Evolutionary conservation across 805 yeast genomes (phyloP).

Genomic region (Wickerhamiella nectarea): DNA sequence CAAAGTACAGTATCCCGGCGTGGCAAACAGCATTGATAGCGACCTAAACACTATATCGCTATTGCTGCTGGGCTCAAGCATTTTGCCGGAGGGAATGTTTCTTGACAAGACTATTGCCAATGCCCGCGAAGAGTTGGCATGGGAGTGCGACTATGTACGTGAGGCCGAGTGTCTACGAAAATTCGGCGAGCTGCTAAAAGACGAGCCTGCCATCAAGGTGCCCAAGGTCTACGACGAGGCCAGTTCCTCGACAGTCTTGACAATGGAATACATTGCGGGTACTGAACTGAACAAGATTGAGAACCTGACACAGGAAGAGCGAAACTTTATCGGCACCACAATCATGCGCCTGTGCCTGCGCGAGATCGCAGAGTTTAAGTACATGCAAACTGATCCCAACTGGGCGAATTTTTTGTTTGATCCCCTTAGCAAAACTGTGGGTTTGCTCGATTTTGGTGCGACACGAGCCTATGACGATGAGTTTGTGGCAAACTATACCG

Average conservation of each 20-base stretch:
- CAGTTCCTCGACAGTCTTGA: slow-evolving; percentile 70
- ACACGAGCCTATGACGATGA: slow-evolving; percentile 61
- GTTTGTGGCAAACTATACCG: slow-evolving; percentile 57
- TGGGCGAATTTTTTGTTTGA: slow-evolving; percentile 96
- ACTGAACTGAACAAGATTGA: slow-evolving; percentile 62
- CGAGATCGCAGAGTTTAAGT: slow-evolving; percentile 72
- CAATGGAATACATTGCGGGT: slow-evolving; percentile 84
- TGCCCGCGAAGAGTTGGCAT: slow-evolving; percentile 82
- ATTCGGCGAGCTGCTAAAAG: slow-evolving; percentile 47
- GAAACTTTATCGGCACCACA: slow-evolving; percentile 68
- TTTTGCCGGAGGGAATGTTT: slow-evolving; percentile 83
- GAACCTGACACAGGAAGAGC: slow-evolving; percentile 53
- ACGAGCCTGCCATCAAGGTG: slow-evolving; percentile 54
- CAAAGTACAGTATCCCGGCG: slow-evolving; percentile 96
- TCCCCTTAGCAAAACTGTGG: slow-evolving; percentile 53
- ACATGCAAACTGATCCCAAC: slow-evolving; percentile 98
- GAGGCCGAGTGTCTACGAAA: slow-evolving; percentile 68
- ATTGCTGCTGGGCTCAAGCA: slow-evolving; percentile 70
- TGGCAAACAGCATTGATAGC: slow-evolving; percentile 81
- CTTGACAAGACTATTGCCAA: slow-evolving; percentile 84
- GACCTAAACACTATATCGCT: slow-evolving; percentile 77
- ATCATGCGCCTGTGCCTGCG: slow-evolving; percentile 75
- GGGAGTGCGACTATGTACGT: slow-evolving; percentile 94
- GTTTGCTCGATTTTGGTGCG: slow-evolving; percentile 90
- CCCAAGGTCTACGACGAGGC: slow-evolving; percentile 68